A percentile compares a stretch with the other conserved stretches of the same genome.
phyloP scores from a whole-genome alignment of 2,329 filamentous ascomycete genomes.

The Xylaria polymorpha region DNA sequence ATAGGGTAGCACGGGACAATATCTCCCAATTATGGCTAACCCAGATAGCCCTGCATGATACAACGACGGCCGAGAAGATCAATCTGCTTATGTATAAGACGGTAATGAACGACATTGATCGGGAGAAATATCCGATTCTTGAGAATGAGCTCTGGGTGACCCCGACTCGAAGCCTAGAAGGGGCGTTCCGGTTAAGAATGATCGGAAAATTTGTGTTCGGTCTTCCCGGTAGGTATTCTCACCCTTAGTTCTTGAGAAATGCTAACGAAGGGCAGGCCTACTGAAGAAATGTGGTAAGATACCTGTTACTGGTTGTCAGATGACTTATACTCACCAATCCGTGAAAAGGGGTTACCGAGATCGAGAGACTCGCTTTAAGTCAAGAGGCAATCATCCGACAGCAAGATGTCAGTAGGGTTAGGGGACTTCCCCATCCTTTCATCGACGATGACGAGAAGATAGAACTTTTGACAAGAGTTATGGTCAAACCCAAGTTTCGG shows the following conservation, averaged over 20 bases:
- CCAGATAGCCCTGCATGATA: conserved; percentile 28
- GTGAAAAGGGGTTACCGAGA: conserved; percentile 27
- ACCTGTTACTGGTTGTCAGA: background rate
- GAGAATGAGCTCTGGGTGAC: conserved; percentile 26
- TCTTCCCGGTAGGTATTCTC: conserved; percentile 25
- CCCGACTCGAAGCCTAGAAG: conserved; percentile 13
- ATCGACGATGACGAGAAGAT: conserved; percentile 28
- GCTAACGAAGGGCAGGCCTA: conserved; percentile 14
- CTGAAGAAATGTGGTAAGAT: conserved; percentile 34
- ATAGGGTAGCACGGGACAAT: background rate
- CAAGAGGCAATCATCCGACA: conserved; percentile 28
- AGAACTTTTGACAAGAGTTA: conserved; percentile 36
- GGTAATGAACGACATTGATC: conserved; percentile 35
- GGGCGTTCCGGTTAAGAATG: conserved; percentile 19
- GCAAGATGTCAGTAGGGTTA: conserved; percentile 10
- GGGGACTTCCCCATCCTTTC: conserved; percentile 26
- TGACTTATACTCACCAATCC: background rate
- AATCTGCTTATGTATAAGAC: conserved; percentile 36
- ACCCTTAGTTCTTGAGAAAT: background rate
- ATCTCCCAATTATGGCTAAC: conserved; percentile 1
- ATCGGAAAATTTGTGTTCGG: conserved; percentile 22
- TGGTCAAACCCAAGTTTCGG: conserved; percentile 28
- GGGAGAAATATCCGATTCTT: conserved; percentile 9
- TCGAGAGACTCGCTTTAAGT: conserved; percentile 32
- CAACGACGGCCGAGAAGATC: conserved; percentile 25